Evolutionary conservation across 768 basidiomycete genomes (phyloP), one percentile per base, ranked within the genome.

Genomic region (Clitopilus passeckerianus): DNA sequence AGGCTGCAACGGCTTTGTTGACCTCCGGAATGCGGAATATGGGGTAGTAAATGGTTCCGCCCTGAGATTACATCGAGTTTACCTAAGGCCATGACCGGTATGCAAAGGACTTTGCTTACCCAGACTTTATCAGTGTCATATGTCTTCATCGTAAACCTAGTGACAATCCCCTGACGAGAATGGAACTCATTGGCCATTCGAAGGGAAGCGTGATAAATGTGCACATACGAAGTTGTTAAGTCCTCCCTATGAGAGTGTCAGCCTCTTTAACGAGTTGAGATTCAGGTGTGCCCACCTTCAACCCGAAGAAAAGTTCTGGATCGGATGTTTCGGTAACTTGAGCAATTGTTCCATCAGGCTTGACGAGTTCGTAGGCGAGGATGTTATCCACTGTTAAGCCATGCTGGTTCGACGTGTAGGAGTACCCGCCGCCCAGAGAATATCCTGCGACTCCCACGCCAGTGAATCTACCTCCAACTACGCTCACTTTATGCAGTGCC

Each of bases 371-470:
- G 63, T 71, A 86, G 0, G 77, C 77, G 15, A 71, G 69, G 35
- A 87, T 74, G 0, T 74, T 85, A 60, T 88, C 86, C 18, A 79
- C 63, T 0, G 82, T 80, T 54, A 90, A 61, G 12, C 87, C 86
- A 60, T 80, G 73, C 58, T 86, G 83, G 60, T 87, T 86, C 0
- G 83, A 81, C 54, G 77, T 71, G 80, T 80, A 88, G 10, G 87
- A 87, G 63, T 85, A 88, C 3, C 87, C 85, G 75, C 86, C 86
- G 8, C 85, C 84, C 0, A 87, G 71, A 6, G 74, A 77, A 60
- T 85, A 80, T 0, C 86, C 84, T 18, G 77, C 84, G 22, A 86
- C 82, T 24, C 84, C 85, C 18, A 86, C 80, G 7, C 85, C 84
- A 8, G 79, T 68, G 3, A 85, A 81, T 1, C 86, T 74, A 1